Conservation (phyloP, 805 yeast genomes). For the Suhomyces sp. region DNA sequence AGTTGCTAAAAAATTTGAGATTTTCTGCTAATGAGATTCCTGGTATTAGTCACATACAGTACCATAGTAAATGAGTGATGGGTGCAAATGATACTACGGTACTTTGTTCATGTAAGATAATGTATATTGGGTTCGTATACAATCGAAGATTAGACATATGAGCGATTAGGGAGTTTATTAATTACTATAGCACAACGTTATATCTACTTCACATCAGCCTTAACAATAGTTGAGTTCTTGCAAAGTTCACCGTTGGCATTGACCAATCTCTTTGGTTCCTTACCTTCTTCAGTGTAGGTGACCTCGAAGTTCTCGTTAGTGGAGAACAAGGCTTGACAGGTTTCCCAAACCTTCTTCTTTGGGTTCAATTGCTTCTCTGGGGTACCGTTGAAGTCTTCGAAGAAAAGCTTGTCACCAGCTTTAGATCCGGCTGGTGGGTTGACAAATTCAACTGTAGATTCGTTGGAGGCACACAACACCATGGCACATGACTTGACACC, state of each 20-base stretch:
- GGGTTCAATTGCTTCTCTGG: conserved; percentile 95
- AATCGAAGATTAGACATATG: no score
- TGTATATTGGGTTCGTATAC: no score
- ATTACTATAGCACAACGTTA: no score
- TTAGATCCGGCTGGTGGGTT: conserved; percentile 91
- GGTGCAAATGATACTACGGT: no score
- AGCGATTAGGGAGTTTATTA: no score
- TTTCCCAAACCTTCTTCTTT: conserved; percentile 97
- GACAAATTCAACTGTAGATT: conserved; percentile 78
- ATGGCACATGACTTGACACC: conserved; percentile 94
- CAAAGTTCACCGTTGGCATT: conserved; percentile 78
- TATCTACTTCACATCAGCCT: conserved; percentile 74
- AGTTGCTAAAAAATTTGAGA: no score
- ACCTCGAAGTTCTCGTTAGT: conserved; percentile 78
- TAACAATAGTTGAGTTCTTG: conserved; percentile 67
- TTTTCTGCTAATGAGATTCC: no score
- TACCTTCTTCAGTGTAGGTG: conserved; percentile 77
- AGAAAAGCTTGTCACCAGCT: conserved; percentile 95
- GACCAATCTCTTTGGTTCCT: conserved; percentile 68
- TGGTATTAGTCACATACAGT: no score
- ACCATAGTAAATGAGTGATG: no score
- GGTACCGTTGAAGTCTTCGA: conserved; percentile 83
- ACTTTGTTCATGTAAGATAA: no score
- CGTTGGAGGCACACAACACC: conserved; percentile 93
- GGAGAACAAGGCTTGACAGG: conserved; percentile 86